Evolutionary conservation across 148 eudicot genomes (phyloP), one percentile per base, ranked within the genome.

Genomic region (Spergularia marina): DNA sequence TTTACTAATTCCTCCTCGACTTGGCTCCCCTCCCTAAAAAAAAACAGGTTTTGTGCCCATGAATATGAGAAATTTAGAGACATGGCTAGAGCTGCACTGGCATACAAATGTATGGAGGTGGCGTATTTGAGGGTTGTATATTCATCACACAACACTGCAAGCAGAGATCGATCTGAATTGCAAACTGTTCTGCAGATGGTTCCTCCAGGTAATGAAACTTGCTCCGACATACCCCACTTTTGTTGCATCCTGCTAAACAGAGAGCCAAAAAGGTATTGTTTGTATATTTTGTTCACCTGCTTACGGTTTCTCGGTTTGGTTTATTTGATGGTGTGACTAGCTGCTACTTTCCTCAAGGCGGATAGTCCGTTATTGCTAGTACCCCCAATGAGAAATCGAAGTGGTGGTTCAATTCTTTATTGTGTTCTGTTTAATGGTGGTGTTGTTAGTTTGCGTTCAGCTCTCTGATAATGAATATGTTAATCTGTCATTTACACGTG

Each of bases 21-120:
- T 54, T 40, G 41, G 65, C 58, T 49, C 51, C 51, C 72, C 23
- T 58, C 77, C 20, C 41, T 20, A 7, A 67, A 49, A 65, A 62
- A 41, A 3, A 18, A 23, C 73, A 81, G 98, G 85, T 96, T 86
- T 82, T 89, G 97, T 85, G 99, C 98, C 70, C 91, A 82, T 84
- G 98, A 92, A 78, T 96, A 73, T 77, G 99, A 92, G 78, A 92
- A 83, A 86, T 81, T 79, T 60, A 91, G 89, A 81, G 98, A 96
- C 80, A 86, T 89, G 92, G 97, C 94, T 76, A 76, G 88, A 85
- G 99, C 98, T 84, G 90, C 99, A 73, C 83, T 92, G 89, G 99
- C 99, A 70, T 96, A 96, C 84, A 96, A 96, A 74, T 91, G 97
- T 76, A 77, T 84, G 89, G 97, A 96, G 84, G 90, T 92, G 53